Base-by-base conservation (phyloP, 1,139 yeast genomes). In the Kodamaea sp. region DNA sequence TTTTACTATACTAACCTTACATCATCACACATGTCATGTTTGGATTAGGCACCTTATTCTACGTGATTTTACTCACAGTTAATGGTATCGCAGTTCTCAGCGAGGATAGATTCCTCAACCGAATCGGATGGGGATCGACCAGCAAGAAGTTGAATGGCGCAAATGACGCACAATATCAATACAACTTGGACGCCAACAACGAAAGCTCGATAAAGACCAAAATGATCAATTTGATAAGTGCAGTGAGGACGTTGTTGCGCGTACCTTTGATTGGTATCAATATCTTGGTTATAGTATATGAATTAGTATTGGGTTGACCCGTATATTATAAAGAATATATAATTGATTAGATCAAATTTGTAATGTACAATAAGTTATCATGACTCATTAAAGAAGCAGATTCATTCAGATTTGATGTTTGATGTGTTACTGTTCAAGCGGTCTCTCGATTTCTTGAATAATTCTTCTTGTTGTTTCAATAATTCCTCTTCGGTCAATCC, bases 401-500 rank as follows among this genome's bases (percentile, higher is more conserved):
- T 7, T 29, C 26, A 35, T 36, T 45, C 49, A 11, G 37, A 24
- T 35, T 45, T 42, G 23, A 42, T 46, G 11, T 7, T 23, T 11
- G 8, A 44, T 11, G 47, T 40, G 35, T 57, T 64, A 36, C 51
- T 48, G 46, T 84, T 84, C 48, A 84, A 68, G 45, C 87, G 70
- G 43, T 88, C 89, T 47, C 97, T 73, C 25, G 96, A 87, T 57
- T 86, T 84, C 52, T 92, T 86, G 63, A 92, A 90, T 46, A 92
- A 69, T 57, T 86, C 95, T 56, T 92, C 97, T 59, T 92, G 99
- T 60, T 92, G 96, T 51, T 79, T 78, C 55, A 92, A 74, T 43
- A 92, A 70, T 59, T 92, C 98, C 59, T 90, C 98, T 56, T 90
- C 97, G 1, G 92, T 71, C 46, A 90, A 72, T 0, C 97, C 97